Base-by-base conservation (phyloP, 495 filamentous ascomycete species). In the Collariella sp. region DNA sequence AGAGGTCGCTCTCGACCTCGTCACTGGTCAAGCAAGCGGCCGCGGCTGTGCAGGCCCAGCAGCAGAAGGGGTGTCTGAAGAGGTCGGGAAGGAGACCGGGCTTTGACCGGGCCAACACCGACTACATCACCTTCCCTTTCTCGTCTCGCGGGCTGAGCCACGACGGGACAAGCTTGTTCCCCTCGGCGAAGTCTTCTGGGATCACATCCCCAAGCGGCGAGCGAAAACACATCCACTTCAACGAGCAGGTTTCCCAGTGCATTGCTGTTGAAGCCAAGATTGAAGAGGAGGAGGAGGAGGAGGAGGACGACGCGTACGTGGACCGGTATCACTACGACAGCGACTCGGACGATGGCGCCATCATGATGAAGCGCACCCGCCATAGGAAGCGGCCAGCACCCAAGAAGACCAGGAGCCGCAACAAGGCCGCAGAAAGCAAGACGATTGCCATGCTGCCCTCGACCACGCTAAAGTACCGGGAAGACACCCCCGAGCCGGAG, bases 11-110 rank as follows among this genome's bases (percentile, higher is more conserved):
- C 5, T 96, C 93, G 3, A 82, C 89, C 6, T 91, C 94, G 5
- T 95, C 90, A 1, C 81, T 98, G 1, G 72, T 98, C 23, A 90
- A 95, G 69, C 91, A 97, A 70, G 93, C 93, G 2, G 87, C 93
- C 0, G 93, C 90, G 45, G 88, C 89, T 39, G 83, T 96, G 15
- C 86, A 95, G 64, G 91, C 93, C 35, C 91, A 97, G 61, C 83
- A 97, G 61, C 83, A 95, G 64, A 83, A 82, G 13, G 81, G 75
- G 44, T 72, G 74, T 24, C 52, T 73, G 41, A 61, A 76, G 61
- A 56, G 76, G 67, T 52, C 70, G 67, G 24, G 64, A 26, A 54
- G 66, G 50, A 68, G 72, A 10, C 72, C 74, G 7, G 72, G 61
- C 69, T 81, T 67, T 57, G 75, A 57, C 15, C 72, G 82, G 48